Base-by-base conservation (phyloP, 164 flowering plant genomes). In the Umbellularia californica region DNA sequence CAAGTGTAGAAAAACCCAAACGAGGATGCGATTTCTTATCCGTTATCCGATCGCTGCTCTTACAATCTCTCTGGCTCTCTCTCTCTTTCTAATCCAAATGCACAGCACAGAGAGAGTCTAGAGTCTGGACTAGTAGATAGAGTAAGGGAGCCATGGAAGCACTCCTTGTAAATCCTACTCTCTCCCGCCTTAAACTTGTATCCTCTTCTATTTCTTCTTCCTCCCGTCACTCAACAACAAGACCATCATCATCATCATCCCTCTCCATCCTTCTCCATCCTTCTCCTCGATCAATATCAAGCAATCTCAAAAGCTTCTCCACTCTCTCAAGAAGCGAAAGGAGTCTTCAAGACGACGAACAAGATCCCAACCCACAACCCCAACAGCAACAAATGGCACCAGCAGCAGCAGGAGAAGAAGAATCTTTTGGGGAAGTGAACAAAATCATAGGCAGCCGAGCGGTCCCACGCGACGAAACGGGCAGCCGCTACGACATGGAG, bases 391-490 rank as follows among this genome's bases (percentile, higher is more conserved):
- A 28, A 67, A n/a, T n/a, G 9, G 51, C 33, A n/a, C 76, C 20
- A 67, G 72, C 3, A 7, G 69, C 6, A 25, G 69, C 15, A 25
- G 85, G 83, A 2, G 91, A 86, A 9, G 98, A 94, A 9, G 98
- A 94, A 70, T 73, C 86, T 2, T 95, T 84, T 78, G 99, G 99
- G 22, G 97, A 93, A 64, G 99, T 95, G 27, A 83, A 71, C 78
- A 82, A 75, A 52, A 90, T 95, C 80, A 88, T 92, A 79, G 99
- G 96, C 65, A 93, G 95, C 87, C 76, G 98, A 76, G 88, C 90
- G 0, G 72, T 79, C 75, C 11, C 22, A 24, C 28, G 68, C 41
- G 11, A 50, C 5, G 50, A 25, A 1, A 15, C 55, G 12, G 55
- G 3, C 27, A 25, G 12, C 50, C 84, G 81, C 3, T 35, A 75